phyloP scores from a whole-genome alignment of 2,329 filamentous ascomycete genomes.

The Tolypocladium endophyticum region DNA sequence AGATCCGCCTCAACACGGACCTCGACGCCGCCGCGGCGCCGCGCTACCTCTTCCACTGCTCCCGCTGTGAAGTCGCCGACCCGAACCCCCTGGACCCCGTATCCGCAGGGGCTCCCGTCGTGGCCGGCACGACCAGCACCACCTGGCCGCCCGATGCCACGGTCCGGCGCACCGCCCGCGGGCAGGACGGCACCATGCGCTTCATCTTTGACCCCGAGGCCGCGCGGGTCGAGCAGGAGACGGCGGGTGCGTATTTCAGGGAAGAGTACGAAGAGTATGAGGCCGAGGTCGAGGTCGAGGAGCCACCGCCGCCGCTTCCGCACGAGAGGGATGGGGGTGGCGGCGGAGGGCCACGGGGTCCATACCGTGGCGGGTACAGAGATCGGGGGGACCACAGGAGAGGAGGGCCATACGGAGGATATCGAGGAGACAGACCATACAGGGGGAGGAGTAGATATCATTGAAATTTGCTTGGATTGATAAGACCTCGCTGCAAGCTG shows the following conservation, averaged over 20 bases:
- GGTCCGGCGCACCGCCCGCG: conserved; percentile 21
- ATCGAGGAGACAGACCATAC: conserved; percentile 22
- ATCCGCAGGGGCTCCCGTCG: conserved; percentile 6
- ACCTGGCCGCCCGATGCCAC: conserved; percentile 25
- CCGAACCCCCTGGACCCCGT: conserved; percentile 19
- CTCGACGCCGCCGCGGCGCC: conserved; percentile 51
- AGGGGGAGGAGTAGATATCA: conserved; percentile 22
- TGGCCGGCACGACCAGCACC: conserved; percentile 26
- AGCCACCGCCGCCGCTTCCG: conserved; percentile 29
- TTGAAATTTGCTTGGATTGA: conserved; percentile 4
- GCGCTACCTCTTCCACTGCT: conserved; percentile 53
- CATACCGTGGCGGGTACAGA: conserved; percentile 12
- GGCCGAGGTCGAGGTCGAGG: conserved; percentile 72
- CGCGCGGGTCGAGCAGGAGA: conserved; percentile 59
- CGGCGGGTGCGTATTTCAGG: conserved; percentile 58
- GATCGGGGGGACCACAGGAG: conserved; percentile 21
- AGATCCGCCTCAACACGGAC: conserved; percentile 79
- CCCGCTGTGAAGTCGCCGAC: conserved; percentile 35
- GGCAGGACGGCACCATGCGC: conserved; percentile 65
- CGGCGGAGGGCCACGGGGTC: conserved; percentile 12
- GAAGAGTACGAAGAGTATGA: conserved; percentile 69
- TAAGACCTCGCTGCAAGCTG: no score
- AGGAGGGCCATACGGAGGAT: conserved; percentile 22
- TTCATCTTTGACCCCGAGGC: conserved; percentile 80
- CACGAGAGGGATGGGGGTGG: conserved; percentile 8